phyloP scores from a whole-genome alignment of 208 protist genomes.

The Strigomonas galati region DNA sequence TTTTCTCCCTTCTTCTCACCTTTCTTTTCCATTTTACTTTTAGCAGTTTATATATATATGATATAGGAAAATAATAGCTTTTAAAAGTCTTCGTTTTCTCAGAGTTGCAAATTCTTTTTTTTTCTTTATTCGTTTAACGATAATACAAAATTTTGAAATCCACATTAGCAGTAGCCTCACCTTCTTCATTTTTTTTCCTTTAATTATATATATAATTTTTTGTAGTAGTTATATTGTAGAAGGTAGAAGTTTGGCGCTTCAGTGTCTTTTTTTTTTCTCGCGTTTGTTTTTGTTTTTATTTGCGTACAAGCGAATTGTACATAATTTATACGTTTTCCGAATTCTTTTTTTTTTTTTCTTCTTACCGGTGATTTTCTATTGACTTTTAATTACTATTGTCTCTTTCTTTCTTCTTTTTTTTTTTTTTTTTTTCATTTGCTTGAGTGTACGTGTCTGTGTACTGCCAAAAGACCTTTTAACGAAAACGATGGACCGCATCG shows the following conservation, averaged over 20 bases:
- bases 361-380: slow-evolving; percentile 13
- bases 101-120: not conserved
- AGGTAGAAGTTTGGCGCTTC: too few relatives aligned
- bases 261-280: too few relatives aligned
- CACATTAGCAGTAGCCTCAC: not conserved
- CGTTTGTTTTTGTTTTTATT: slow-evolving; percentile 7
- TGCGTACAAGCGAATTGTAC: not conserved
- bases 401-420: slow-evolving; percentile 7
- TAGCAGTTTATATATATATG: slow-evolving; percentile 7
- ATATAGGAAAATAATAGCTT: too few relatives aligned
- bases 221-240: not conserved
- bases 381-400: slow-evolving; percentile 9
- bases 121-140: not conserved
- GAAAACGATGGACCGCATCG: too few relatives aligned
- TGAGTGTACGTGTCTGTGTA: slow-evolving; percentile 1
- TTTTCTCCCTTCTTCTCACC: not conserved
- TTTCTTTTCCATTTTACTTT: slow-evolving; percentile 12
- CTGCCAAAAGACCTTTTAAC: too few relatives aligned
- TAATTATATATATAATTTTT: slow-evolving; percentile 14
- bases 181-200: slow-evolving; percentile 17
- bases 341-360: slow-evolving; percentile 7
- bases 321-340: not conserved
- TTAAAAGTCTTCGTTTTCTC: too few relatives aligned
- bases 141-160: not conserved
- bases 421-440: not conserved